phyloP scores from a whole-genome alignment of 2,329 filamentous ascomycete genomes.

The Zalaria sp. region DNA sequence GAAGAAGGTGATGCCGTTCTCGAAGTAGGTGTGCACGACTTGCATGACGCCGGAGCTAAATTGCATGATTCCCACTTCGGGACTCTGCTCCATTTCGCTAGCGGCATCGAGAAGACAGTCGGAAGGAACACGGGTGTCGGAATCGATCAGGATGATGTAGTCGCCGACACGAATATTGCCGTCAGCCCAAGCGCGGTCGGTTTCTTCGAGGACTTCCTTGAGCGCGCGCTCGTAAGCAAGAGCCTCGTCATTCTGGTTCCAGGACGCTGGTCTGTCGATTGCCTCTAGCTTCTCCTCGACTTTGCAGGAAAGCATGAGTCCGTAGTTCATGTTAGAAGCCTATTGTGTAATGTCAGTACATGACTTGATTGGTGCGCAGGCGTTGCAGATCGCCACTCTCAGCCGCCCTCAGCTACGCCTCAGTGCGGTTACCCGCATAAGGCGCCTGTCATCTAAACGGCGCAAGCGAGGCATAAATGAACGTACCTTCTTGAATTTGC shows the following conservation, averaged over 20 bases:
- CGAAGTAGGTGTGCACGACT: slow-evolving; percentile 57
- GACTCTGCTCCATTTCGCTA: slow-evolving; percentile 55
- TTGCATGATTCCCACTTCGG: slow-evolving; percentile 58
- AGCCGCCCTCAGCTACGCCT: not conserved
- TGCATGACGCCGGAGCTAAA: slow-evolving; percentile 67
- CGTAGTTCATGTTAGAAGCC: slow-evolving; percentile 60
- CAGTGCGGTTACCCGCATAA: too few species aligned
- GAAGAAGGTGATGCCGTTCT: slow-evolving; percentile 66
- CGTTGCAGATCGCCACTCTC: too few species aligned
- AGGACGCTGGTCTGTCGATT: slow-evolving; percentile 21
- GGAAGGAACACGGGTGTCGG: slow-evolving; percentile 52
- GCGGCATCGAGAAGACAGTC: slow-evolving; percentile 58
- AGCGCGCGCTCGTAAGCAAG: slow-evolving; percentile 37
- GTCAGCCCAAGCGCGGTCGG: slow-evolving; percentile 42
- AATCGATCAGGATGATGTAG: slow-evolving; percentile 54
- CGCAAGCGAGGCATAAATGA: not conserved
- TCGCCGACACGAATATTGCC: slow-evolving; percentile 49
- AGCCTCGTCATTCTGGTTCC: slow-evolving; percentile 22
- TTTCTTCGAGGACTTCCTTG: slow-evolving; percentile 37
- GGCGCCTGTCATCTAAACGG: too few species aligned
- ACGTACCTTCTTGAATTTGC: slow-evolving; percentile 52
- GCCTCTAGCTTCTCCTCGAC: slow-evolving; percentile 44
- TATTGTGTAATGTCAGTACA: not conserved
- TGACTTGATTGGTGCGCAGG: too few species aligned
- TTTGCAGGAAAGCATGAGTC: slow-evolving; percentile 44